Evolutionary conservation across 805 yeast species (phyloP).

Genomic region (Kodamaea jinghongensis): DNA sequence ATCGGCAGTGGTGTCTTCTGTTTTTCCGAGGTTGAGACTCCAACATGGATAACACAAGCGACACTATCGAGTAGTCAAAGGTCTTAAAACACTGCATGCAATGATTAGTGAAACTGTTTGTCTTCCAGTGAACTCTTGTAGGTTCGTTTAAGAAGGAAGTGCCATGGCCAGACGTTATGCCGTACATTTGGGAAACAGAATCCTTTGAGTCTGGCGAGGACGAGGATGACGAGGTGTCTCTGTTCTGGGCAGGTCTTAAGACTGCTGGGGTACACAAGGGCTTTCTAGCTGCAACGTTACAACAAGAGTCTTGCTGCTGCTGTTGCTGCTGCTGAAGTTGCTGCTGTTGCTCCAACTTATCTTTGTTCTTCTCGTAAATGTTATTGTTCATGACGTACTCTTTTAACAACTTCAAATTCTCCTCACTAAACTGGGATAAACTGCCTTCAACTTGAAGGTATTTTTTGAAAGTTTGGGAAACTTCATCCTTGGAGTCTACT

Average conservation of each 20-base stretch:
- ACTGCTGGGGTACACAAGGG: constrained; percentile 54
- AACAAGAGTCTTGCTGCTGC: constrained; percentile 13
- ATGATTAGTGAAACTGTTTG: constrained; percentile 36
- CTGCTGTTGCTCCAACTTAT: constrained; percentile 7
- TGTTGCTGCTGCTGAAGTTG: constrained; percentile 10
- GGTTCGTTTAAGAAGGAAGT: constrained; percentile 33
- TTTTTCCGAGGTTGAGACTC: constrained; percentile 13
- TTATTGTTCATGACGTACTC: constrained; percentile 15
- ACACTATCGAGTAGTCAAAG: constrained; percentile 23
- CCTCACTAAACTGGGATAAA: constrained; percentile 9
- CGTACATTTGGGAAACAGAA: constrained; percentile 3
- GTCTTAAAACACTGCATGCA: constrained; percentile 43
- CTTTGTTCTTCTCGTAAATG: constrained; percentile 15
- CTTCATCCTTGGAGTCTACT: constrained; percentile 8
- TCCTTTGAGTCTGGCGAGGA: constrained; percentile 3
- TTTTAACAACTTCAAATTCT: constrained; percentile 11
- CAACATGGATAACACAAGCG: constrained; percentile 10
- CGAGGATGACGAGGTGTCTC: constrained; percentile 1
- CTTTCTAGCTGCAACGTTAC: constrained; percentile 39
- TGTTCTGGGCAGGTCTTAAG: constrained; percentile 35
- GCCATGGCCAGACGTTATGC: not conserved
- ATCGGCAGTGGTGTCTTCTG: constrained; percentile 49
- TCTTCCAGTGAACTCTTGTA: constrained; percentile 52
- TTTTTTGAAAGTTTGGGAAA: constrained; percentile 7
- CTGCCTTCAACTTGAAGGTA: constrained; percentile 8